Evolutionary conservation across 2,329 filamentous ascomycete genomes (phyloP).

Genomic region (Orbilia quercus): DNA sequence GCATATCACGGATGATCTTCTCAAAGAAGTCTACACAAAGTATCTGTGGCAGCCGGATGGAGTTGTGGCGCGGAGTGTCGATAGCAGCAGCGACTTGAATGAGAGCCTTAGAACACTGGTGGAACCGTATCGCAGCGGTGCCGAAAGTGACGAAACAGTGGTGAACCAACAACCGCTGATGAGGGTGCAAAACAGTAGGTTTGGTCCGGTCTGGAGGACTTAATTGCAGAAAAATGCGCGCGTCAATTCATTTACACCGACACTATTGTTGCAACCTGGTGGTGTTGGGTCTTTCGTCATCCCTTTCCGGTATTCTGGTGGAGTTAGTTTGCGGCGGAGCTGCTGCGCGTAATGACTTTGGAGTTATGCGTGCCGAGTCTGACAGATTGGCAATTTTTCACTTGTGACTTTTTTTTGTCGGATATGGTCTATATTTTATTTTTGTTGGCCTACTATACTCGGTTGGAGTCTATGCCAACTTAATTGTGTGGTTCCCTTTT

Average conservation of each 20-base stretch:
- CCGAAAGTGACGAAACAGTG: not conserved
- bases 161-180: not conserved
- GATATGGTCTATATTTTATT: too few relatives aligned
- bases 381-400: too few relatives aligned
- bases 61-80: conserved; percentile 10
- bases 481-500: too few relatives aligned
- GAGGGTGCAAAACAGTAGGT: conserved; percentile 15
- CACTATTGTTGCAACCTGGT: not conserved
- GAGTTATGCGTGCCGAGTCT: too few relatives aligned
- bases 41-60: conserved; percentile 49
- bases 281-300: too few relatives aligned
- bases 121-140: not conserved
- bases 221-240: not conserved
- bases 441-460: too few relatives aligned
- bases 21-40: conserved; percentile 45
- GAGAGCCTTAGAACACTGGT: conserved; percentile 12
- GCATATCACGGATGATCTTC: conserved; percentile 48
- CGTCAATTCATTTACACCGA: not conserved
- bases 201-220: not conserved
- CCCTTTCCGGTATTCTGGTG: too few relatives aligned
- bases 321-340: too few relatives aligned
- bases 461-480: too few relatives aligned
- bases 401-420: too few relatives aligned
- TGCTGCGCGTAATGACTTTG: too few relatives aligned
- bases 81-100: conserved; percentile 7